Evolutionary conservation across 1,139 yeast species (phyloP).

Genomic region (Taphrina populina): DNA sequence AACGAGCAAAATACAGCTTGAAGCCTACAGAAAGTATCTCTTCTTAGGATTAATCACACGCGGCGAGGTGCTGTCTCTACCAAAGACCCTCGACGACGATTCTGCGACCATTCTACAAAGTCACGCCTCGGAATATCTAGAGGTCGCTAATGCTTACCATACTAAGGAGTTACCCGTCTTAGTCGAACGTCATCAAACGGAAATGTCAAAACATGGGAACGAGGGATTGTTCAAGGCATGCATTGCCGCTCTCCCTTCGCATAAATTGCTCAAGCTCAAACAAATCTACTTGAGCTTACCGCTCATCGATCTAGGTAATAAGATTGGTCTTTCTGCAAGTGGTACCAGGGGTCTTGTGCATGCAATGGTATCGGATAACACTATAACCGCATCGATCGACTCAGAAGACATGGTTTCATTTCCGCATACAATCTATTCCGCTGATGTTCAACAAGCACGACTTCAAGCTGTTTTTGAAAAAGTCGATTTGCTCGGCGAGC

Average conservation of each 20-base stretch:
- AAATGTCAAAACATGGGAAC: conserved; percentile 9
- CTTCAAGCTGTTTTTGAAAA: background rate
- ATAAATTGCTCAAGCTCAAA: conserved; percentile 5
- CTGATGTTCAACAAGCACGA: background rate
- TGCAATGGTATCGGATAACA: conserved; percentile 3
- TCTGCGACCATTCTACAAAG: conserved; percentile 1
- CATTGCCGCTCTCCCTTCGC: conserved; percentile 11
- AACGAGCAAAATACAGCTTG: conserved; percentile 35
- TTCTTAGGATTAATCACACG: conserved; percentile 36
- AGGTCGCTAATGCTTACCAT: conserved; percentile 4
- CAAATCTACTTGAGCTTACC: conserved; percentile 1
- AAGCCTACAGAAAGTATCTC: conserved; percentile 38
- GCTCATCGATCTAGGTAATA: background rate
- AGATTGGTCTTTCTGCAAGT: background rate
- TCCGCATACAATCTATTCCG: background rate
- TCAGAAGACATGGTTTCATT: conserved; percentile 4
- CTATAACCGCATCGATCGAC: background rate
- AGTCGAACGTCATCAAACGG: background rate
- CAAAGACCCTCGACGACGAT: background rate
- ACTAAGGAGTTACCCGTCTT: background rate
- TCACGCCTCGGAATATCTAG: conserved; percentile 5
- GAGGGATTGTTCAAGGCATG: conserved; percentile 3
- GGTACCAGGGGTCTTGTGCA: background rate
- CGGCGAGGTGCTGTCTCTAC: conserved; percentile 31
- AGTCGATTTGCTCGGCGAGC: background rate